Percentiles rank a stretch among this genome's conserved stretches.
Evolutionary conservation across 495 filamentous ascomycete genomes (phyloP).

Genomic region (Podospora didyma): DNA sequence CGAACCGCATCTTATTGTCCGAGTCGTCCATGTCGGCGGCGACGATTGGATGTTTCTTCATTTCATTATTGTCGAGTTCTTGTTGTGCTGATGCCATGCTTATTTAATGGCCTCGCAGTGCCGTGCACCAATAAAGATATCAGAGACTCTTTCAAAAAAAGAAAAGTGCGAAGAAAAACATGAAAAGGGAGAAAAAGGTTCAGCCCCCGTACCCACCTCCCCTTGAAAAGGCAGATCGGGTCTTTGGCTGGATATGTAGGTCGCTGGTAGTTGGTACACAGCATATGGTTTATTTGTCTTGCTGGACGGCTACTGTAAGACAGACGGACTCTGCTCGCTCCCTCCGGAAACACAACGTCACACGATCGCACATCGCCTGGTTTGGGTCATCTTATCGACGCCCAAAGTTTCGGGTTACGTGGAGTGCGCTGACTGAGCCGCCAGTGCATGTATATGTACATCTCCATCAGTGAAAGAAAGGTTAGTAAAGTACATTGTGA

Average conservation of each 20-base stretch:
- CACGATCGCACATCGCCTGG: too few species aligned
- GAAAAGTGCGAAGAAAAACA: neutral
- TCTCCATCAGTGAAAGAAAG: too few species aligned
- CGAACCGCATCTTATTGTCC: neutral
- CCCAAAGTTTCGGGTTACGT: too few species aligned
- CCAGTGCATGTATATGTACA: too few species aligned
- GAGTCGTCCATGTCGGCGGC: neutral
- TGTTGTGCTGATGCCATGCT: neutral
- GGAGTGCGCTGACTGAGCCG: too few species aligned
- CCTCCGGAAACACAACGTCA: too few species aligned
- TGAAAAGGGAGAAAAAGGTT: neutral
- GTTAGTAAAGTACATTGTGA: too few species aligned
- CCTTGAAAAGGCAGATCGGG: neutral
- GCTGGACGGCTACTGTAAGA: neutral
- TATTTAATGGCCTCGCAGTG: neutral
- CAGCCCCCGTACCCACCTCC: neutral
- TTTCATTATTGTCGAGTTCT: neutral
- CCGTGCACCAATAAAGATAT: too few species aligned
- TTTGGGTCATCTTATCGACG: too few species aligned
- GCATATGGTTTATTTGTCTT: constrained; percentile 4
- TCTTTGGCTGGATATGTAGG: neutral
- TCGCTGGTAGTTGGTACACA: neutral
- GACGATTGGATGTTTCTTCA: neutral
- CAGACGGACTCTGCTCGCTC: too few species aligned
- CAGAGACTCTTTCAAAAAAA: neutral